Evolutionary conservation across 2,329 filamentous ascomycete species (phyloP).

Genomic region (Ascochyta pisi): DNA sequence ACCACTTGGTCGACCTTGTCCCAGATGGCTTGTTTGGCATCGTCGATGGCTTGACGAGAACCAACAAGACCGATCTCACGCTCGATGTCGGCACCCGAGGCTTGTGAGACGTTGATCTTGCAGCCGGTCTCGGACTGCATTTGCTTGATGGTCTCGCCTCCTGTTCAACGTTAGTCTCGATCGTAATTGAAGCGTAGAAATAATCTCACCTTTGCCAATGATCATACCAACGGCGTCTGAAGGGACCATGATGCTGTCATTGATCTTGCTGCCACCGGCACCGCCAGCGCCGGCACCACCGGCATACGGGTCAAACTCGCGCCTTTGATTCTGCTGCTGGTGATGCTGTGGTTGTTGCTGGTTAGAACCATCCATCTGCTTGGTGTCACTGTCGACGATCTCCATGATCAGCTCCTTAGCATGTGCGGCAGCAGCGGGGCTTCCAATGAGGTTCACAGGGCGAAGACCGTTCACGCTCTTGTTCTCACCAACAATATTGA

Average conservation of each 20-base stretch:
- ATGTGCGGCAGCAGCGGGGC: conserved; percentile 72
- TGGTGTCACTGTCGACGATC: conserved; percentile 90
- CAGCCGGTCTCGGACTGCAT: conserved; percentile 88
- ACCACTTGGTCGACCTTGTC: conserved; percentile 92
- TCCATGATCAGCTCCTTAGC: conserved; percentile 91
- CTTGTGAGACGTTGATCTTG: conserved; percentile 92
- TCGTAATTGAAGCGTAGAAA: background rate
- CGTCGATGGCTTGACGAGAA: conserved; percentile 75
- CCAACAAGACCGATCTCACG: conserved; percentile 88
- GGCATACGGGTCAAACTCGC: conserved; percentile 45
- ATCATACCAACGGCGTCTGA: conserved; percentile 96
- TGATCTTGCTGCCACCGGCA: conserved; percentile 65
- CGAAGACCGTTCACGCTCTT: conserved; percentile 90
- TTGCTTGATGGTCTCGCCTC: conserved; percentile 91
- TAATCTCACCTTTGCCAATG: conserved; percentile 75
- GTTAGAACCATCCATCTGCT: conserved; percentile 47
- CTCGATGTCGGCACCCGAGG: conserved; percentile 78
- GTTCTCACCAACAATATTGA: conserved; percentile 92
- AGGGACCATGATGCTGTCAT: conserved; percentile 83
- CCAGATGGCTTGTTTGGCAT: conserved; percentile 83
- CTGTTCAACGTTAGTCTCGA: conserved; percentile 43
- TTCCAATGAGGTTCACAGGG: conserved; percentile 88
- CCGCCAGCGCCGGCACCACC: conserved; percentile 43
- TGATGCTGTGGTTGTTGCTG: conserved; percentile 25
- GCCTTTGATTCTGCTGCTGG: conserved; percentile 35